phyloP scores from a whole-genome alignment of 2,329 filamentous ascomycete genomes.

The Botrytis deweyae region DNA sequence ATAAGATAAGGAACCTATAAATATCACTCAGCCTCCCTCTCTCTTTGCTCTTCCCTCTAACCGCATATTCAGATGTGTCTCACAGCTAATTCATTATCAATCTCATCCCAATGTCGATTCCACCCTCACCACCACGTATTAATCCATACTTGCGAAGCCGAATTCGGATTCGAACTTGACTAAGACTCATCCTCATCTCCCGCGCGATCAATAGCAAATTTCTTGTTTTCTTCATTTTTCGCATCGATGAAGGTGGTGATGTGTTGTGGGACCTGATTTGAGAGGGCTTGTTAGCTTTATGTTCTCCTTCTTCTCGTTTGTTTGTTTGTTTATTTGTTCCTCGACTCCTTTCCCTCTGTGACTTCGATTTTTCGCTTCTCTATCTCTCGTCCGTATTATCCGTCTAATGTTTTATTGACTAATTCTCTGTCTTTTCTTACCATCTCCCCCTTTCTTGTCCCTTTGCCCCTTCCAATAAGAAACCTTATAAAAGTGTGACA shows the following conservation, averaged over 20 bases:
- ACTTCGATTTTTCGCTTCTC: too few relatives aligned
- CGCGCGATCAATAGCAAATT: constrained; percentile 42
- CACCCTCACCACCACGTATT: neutral
- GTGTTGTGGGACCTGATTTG: constrained; percentile 44
- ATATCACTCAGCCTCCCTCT: neutral
- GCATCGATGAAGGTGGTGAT: constrained; percentile 52
- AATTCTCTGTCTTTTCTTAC: constrained; percentile 24
- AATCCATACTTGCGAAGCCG: neutral
- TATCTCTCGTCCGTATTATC: too few relatives aligned
- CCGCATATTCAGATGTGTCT: neutral
- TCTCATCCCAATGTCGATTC: neutral
- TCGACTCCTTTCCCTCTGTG: too few relatives aligned
- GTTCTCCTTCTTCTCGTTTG: too few relatives aligned
- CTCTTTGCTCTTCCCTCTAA: too few relatives aligned
- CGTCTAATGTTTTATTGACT: too few relatives aligned
- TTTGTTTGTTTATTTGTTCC: neutral
- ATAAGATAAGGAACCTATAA: neutral
- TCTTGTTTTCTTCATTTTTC: constrained; percentile 46
- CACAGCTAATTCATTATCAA: neutral
- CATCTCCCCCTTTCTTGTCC: constrained; percentile 39
- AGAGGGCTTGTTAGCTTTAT: neutral
- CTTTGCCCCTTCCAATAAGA: too few relatives aligned
- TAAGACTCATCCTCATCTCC: neutral
- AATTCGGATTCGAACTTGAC: too few relatives aligned
- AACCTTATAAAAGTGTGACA: neutral